These are phyloP conservation scores for peach (Prunus persica) DNA, from an alignment of 306 rosid genomes.

Conservation along the genomic window DNA sequence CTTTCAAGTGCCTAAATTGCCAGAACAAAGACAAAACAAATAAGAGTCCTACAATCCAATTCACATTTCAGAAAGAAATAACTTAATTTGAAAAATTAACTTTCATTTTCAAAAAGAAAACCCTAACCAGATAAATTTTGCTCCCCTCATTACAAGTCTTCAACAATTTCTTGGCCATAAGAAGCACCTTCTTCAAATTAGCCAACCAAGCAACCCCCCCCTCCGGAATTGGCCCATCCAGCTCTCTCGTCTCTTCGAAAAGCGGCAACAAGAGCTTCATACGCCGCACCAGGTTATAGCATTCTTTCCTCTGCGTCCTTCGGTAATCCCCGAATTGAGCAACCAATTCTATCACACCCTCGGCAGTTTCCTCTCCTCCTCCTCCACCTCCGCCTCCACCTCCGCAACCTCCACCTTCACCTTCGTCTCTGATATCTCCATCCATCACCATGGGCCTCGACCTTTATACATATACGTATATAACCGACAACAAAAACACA, in stretches of 20 bases:
- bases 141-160: slow-evolving; percentile 62
- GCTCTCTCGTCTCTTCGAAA: slow-evolving; percentile 61
- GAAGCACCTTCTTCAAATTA: slow-evolving; percentile 45
- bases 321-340: slow-evolving; percentile 64
- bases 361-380: slow-evolving; percentile 20
- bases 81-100: background rate
- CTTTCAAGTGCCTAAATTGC: slow-evolving; percentile 48
- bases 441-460: slow-evolving; percentile 36
- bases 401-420: slow-evolving; percentile 2
- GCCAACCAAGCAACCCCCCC: slow-evolving; percentile 42
- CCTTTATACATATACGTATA: background rate
- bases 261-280: slow-evolving; percentile 61
- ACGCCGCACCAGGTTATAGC: slow-evolving; percentile 54
- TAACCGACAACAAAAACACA: background rate
- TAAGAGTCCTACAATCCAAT: background rate
- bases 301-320: slow-evolving; percentile 52
- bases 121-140: slow-evolving; percentile 54
- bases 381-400: slow-evolving; percentile 28
- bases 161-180: slow-evolving; percentile 45
- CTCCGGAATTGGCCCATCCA: slow-evolving; percentile 29
- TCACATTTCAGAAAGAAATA: background rate
- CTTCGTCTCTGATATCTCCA: slow-evolving; percentile 18
- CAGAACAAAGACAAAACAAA: background rate
- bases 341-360: slow-evolving; percentile 44
- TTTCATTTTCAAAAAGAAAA: background rate